A percentile compares a stretch with the other conserved stretches of the same genome.
Conservation (phyloP, 306 rosid species). For the Acmispon strigosus region DNA sequence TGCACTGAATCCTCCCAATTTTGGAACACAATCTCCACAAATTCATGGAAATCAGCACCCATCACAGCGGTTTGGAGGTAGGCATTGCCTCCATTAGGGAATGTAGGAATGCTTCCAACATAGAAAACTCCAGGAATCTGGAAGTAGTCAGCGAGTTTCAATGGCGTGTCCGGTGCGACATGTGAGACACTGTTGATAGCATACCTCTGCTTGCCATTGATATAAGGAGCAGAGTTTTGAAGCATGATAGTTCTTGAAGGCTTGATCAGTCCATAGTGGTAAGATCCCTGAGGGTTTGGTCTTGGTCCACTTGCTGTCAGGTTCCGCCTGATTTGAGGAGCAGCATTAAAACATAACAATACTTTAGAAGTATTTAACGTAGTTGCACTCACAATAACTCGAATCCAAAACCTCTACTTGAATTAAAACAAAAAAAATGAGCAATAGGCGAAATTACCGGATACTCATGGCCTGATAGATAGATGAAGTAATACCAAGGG, state of each 20-base stretch:
- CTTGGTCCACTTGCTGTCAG: conserved; percentile 97
- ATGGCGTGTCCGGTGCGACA: conserved; percentile 65
- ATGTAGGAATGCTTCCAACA: conserved; percentile 65
- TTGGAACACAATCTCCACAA: conserved; percentile 85
- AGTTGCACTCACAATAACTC: too few species aligned
- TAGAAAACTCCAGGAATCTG: conserved; percentile 73
- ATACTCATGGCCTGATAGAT: conserved; percentile 75
- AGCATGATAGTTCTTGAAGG: conserved; percentile 74
- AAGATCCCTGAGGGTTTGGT: conserved; percentile 97
- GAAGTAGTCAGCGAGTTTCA: conserved; percentile 85
- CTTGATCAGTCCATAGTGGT: conserved; percentile 80
- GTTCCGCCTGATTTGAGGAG: conserved; percentile 51
- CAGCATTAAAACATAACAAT: neutral
- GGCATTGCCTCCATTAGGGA: conserved; percentile 54
- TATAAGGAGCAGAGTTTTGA: conserved; percentile 70
- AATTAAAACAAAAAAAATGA: neutral
- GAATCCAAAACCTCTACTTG: too few species aligned
- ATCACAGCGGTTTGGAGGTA: conserved; percentile 86
- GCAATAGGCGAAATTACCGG: conserved; percentile 40
- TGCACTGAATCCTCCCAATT: conserved; percentile 83
- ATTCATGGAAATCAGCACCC: conserved; percentile 74
- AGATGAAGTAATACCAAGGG: conserved; percentile 59
- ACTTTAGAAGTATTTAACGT: neutral
- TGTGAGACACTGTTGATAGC: conserved; percentile 85
- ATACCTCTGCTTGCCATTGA: conserved; percentile 91